A percentile compares a stretch with the other conserved stretches of the same genome.
phyloP scores from a whole-genome alignment of 192 early-diverging fungal genomes.

The Linnemannia exigua region DNA sequence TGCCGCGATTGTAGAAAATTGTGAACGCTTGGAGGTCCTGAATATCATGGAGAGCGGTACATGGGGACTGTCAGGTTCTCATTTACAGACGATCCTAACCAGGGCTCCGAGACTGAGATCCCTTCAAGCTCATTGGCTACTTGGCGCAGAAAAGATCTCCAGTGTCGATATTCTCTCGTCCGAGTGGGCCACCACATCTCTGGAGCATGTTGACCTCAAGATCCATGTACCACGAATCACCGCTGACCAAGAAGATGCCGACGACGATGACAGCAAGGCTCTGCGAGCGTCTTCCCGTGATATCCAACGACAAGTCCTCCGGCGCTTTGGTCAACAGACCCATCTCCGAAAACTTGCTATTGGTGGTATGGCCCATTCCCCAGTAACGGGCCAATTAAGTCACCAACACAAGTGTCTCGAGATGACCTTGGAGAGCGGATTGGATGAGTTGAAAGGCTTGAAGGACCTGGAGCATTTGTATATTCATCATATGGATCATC shows the following conservation, averaged over 20 bases:
- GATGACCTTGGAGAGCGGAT: constrained; percentile 2
- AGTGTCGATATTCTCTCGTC: background rate
- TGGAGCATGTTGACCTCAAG: constrained; percentile 14
- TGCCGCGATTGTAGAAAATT: background rate
- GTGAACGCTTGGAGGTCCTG: background rate
- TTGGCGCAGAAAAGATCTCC: background rate
- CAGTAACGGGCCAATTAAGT: background rate
- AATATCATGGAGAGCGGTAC: background rate
- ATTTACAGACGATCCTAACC: background rate
- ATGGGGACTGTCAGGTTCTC: background rate
- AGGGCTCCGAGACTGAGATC: background rate
- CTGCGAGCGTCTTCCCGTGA: background rate
- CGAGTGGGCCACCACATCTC: constrained; percentile 10
- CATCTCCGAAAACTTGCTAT: background rate
- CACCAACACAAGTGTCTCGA: constrained; percentile 3
- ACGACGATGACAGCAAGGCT: background rate
- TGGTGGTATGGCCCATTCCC: background rate
- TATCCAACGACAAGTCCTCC: constrained; percentile 13
- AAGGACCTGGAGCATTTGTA: background rate
- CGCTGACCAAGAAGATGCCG: too few species aligned
- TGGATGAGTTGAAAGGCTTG: background rate
- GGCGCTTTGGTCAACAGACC: constrained; percentile 11
- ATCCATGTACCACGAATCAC: constrained; percentile 5
- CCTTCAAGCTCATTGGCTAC: constrained; percentile 15
- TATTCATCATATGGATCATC: too few species aligned